Evolutionary conservation across 371 early-diverging fungal genomes (phyloP).

Genomic region (Rhizopus stolonifer): DNA sequence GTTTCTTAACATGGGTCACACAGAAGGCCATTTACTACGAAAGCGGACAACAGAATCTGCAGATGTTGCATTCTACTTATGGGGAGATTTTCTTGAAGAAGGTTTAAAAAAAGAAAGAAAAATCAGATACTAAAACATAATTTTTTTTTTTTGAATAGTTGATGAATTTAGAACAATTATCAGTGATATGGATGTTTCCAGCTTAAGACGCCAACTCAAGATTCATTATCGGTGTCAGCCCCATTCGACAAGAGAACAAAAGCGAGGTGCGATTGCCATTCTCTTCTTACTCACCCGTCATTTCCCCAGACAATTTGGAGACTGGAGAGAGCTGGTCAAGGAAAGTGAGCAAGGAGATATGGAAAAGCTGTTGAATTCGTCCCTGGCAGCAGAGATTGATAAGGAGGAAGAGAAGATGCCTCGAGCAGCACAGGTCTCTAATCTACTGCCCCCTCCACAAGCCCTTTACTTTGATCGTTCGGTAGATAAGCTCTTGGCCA

Average conservation of each 20-base stretch:
- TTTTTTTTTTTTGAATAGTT: slow-evolving; percentile 13
- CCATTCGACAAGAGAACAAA: slow-evolving; percentile 60
- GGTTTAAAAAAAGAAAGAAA: slow-evolving; percentile 26
- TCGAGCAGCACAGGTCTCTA: slow-evolving; percentile 27
- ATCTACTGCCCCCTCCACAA: slow-evolving; percentile 55
- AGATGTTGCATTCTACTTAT: slow-evolving; percentile 83
- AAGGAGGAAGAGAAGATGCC: slow-evolving; percentile 30
- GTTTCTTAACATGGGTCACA: slow-evolving; percentile 71
- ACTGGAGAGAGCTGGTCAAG: slow-evolving; percentile 89
- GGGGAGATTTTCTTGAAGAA: slow-evolving; percentile 94
- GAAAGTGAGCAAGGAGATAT: slow-evolving; percentile 74
- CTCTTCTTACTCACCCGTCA: slow-evolving; percentile 60
- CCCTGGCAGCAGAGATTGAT: slow-evolving; percentile 32
- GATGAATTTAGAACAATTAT: slow-evolving; percentile 76
- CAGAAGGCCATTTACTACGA: slow-evolving; percentile 63
- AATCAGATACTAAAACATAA: background rate
- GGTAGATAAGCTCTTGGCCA: slow-evolving; percentile 70
- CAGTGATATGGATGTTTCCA: slow-evolving; percentile 69
- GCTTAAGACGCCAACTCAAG: slow-evolving; percentile 75
- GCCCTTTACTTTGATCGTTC: slow-evolving; percentile 88
- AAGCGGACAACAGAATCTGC: slow-evolving; percentile 75
- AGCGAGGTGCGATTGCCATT: slow-evolving; percentile 71
- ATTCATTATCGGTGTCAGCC: slow-evolving; percentile 82
- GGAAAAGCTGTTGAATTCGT: slow-evolving; percentile 53
- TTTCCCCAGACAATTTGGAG: slow-evolving; percentile 59